A percentile compares a stretch with the other conserved stretches of the same genome.
Conservation (phyloP, 768 basidiomycete genomes). For the Mycena kentingensis region DNA sequence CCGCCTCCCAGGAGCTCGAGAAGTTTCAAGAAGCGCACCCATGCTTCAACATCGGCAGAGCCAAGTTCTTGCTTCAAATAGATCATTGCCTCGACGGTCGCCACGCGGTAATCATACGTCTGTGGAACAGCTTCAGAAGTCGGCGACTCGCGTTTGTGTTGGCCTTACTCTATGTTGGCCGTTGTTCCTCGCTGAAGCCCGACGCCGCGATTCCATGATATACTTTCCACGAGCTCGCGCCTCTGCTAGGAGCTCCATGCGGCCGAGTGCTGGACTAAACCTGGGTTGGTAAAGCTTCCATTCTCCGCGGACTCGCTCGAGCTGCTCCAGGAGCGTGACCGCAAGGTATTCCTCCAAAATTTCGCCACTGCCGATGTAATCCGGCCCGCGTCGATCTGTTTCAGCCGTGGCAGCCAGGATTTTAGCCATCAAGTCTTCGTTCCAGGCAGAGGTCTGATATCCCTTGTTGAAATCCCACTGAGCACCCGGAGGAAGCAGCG, state of each 20-base stretch:
- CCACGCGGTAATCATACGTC: not conserved
- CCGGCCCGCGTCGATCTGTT: not conserved
- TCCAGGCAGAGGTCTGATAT: constrained; percentile 1
- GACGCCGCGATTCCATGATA: not conserved
- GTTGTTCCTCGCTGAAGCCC: not conserved
- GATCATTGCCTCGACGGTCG: constrained; percentile 10
- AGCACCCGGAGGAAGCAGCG: not conserved
- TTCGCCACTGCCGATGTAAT: not conserved
- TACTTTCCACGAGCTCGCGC: not conserved
- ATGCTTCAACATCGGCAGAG: constrained; percentile 5
- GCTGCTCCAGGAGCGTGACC: not conserved
- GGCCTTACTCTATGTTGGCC: not conserved
- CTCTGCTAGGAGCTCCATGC: not conserved
- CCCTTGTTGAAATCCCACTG: constrained; percentile 4
- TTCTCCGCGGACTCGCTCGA: constrained; percentile 1
- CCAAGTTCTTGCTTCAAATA: constrained; percentile 2
- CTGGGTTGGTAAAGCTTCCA: constrained; percentile 4
- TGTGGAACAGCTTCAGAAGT: no score
- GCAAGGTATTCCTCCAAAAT: constrained; percentile 2
- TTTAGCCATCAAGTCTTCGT: not conserved
- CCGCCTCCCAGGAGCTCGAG: constrained; percentile 2
- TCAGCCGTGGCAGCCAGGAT: not conserved
- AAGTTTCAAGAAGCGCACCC: constrained; percentile 11
- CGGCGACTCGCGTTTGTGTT: no score
- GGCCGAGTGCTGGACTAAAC: not conserved